Base-by-base conservation (phyloP, 2,329 filamentous ascomycete genomes). In the Trichoderma arundinaceum region DNA sequence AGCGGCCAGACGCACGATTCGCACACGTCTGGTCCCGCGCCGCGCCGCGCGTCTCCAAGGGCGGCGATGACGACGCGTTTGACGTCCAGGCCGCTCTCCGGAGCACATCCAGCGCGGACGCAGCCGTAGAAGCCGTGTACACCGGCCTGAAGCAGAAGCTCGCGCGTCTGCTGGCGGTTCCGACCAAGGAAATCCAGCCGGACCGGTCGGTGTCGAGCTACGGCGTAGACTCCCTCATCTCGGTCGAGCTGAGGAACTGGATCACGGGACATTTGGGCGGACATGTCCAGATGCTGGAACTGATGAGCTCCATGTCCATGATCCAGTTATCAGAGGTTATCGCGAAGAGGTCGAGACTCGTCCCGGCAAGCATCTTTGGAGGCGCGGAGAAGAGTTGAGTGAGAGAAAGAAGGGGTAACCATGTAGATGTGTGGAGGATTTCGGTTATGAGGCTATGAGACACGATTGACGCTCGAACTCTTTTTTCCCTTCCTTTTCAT, bases 201-300 rank as follows among this genome's bases (percentile, higher is more conserved):
- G 65, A 66, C 46, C 65, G 65, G n/a, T 44, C 65, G 7, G 59
- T 66, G 28, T 52, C 65, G 28, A 66, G 59, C 22, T 66, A 66
- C 17, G 65, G 65, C 51, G 65, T 66, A 13, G 65, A 66, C 32
- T 66, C 65, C 19, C 65, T 66, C 28, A 57, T 66, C 4, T 64
- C 65, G 15, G 65, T 66, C 1, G 65, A 66, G 35, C 32, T 66
- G 65, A 57, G 65, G 17, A 66, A 66, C 39, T 66, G 65, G 65
- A 66, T 66, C 22, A 51, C 65, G 17, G 53, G 60, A 2, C 28
- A 64, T 32, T 46, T 66, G 44, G 60, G 59, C 2, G 52, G 44
- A 0, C 65, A 66, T 33, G 65, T 66, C 3, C 59, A 64, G 59
- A 66, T 57, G 65, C 13, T 64, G 39, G 65, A 66, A 35, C 17